These are phyloP conservation scores for Apiospora pterosperma DNA, from an alignment of 2,329 filamentous ascomycete species.

Conservation along the genomic window DNA sequence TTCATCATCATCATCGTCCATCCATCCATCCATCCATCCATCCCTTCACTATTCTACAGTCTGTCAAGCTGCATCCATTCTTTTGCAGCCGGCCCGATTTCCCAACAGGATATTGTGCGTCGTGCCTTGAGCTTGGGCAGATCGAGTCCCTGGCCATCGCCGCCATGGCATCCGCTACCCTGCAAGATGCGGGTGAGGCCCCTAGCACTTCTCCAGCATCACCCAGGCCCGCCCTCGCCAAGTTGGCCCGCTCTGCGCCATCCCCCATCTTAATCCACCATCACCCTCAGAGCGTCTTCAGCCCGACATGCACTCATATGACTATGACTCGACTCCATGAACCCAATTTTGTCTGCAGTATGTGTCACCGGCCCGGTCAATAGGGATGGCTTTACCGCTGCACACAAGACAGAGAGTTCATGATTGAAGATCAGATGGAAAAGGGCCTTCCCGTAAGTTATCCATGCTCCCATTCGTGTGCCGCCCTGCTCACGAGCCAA, in stretches of 20 bases:
- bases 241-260: background rate
- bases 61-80: background rate
- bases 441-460: slow-evolving; percentile 22
- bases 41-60: background rate
- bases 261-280: background rate
- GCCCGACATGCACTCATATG: slow-evolving; percentile 58
- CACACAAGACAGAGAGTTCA: slow-evolving; percentile 31
- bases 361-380: slow-evolving; percentile 52
- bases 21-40: background rate
- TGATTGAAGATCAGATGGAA: slow-evolving; percentile 34
- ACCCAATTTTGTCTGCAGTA: slow-evolving; percentile 47
- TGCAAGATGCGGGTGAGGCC: background rate
- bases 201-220: background rate
- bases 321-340: slow-evolving; percentile 65
- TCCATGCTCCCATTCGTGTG: slow-evolving; percentile 8
- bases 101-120: background rate
- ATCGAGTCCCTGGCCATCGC: background rate
- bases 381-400: slow-evolving; percentile 75
- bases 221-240: background rate
- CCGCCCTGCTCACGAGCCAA: slow-evolving; percentile 3
- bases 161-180: background rate
- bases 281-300: background rate
- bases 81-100: background rate
- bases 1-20: background rate
- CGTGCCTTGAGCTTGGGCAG: background rate